phyloP scores from a whole-genome alignment of 2,329 filamentous ascomycete species.

The Salinomyces thailandicus region DNA sequence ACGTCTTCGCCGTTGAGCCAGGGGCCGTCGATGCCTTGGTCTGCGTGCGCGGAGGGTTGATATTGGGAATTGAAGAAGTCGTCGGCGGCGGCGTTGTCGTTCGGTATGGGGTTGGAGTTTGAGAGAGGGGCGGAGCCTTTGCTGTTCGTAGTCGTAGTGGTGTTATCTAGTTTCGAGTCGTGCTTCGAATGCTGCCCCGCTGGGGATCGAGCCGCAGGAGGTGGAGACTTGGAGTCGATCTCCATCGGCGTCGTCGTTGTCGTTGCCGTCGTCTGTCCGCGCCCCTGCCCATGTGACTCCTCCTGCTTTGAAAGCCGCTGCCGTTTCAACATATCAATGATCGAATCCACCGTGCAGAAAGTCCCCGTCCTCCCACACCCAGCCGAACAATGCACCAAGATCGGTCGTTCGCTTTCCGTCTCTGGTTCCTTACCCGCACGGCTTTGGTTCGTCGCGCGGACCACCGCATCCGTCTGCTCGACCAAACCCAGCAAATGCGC shows the following conservation, averaged over 20 bases:
- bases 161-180: background rate
- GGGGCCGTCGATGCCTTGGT: slow-evolving; percentile 31
- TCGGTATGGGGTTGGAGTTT: background rate
- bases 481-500: slow-evolving; percentile 77
- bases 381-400: slow-evolving; percentile 90
- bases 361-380: slow-evolving; percentile 92
- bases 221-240: slow-evolving; percentile 16
- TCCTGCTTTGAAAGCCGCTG: slow-evolving; percentile 41
- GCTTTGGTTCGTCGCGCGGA: slow-evolving; percentile 38
- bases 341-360: slow-evolving; percentile 92
- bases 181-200: background rate
- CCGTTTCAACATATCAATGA: slow-evolving; percentile 93
- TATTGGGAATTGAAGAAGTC: slow-evolving; percentile 20
- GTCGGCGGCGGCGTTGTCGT: slow-evolving; percentile 1
- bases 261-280: too few relatives aligned
- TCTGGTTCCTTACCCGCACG: slow-evolving; percentile 45
- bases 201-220: background rate
- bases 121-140: too few relatives aligned
- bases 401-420: slow-evolving; percentile 48
- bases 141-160: too few relatives aligned
- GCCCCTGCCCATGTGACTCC: slow-evolving; percentile 16
- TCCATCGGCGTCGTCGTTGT: slow-evolving; percentile 37
- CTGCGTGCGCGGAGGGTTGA: slow-evolving; percentile 5
- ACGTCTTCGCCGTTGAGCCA: slow-evolving; percentile 62
- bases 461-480: slow-evolving; percentile 73